Evolutionary conservation across 78 protist genomes (phyloP), one percentile per base, ranked within the genome.

Genomic region (Pigoraptor vietnamica): DNA sequence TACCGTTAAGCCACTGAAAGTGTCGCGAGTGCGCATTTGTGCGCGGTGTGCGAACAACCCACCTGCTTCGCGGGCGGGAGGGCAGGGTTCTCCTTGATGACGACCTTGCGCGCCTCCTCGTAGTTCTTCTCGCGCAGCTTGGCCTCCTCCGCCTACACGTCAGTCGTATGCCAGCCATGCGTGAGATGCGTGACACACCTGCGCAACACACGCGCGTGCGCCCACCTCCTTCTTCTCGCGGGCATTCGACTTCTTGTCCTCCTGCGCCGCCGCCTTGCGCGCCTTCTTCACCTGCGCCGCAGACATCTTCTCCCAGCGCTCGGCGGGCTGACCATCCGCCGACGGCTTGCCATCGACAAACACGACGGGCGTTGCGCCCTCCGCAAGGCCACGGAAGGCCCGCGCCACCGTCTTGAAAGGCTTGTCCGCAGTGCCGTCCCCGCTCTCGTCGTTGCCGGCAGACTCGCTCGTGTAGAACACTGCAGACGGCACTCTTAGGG

Each of bases 41-140:
- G 67, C 67, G 14, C 29, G 14, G 14, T 48, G 67, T 48, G 67
- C 14, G 67, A 19, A 14, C 84, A 33, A 1, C 91, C 1, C 10
- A 90, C 36, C 56, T 23, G 21, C n/a, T 88, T 86, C 37, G 97
- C 95, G 0, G 94, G 89, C 32, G 95, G 94, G 9, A 94, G 90
- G 9, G 1, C 38, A 23, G 23, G 24, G 93, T 92, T 36, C 91
- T 95, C 92, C 82, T 33, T 39, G 55, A 81, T 24, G 37, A 25
- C 38, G 33, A 91, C 19, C 39, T 91, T 14, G 32, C 33, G 6
- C 2, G 67, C 83, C 40, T 40, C 83, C 83, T 86, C 87, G 24
- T 37, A 9, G 87, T 10, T 23, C 87, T 81, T 55, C 40, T 81
- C 83, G 2, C n/a, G 89, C n/a, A 29, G 81, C 88, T 1, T 55